These are phyloP conservation scores for Neospora caninum DNA, from an alignment of 169 alveolate species.

Conservation along the genomic window DNA sequence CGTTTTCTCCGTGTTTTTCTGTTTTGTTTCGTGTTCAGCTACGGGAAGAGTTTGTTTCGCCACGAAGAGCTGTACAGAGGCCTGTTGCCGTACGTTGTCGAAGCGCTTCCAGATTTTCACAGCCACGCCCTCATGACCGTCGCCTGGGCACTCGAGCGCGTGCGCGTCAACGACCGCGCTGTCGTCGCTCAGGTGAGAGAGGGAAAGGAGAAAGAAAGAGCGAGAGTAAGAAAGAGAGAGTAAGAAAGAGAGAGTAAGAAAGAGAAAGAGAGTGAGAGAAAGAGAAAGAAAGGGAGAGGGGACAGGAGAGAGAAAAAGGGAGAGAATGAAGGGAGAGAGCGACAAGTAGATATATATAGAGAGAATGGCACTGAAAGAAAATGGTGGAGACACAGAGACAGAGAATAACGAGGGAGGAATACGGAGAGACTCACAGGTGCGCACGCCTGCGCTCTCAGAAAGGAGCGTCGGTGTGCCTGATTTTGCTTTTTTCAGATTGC, in stretches of 20 bases:
- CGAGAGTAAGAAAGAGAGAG: too few species aligned
- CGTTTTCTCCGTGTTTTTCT: neutral
- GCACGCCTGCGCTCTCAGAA: neutral
- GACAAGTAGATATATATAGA: too few species aligned
- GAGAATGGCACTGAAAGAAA: too few species aligned
- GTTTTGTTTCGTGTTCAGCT: constrained; percentile 50
- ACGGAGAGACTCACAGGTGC: neutral
- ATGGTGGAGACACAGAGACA: too few species aligned
- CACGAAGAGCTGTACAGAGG: constrained; percentile 74
- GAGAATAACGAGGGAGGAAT: too few species aligned
- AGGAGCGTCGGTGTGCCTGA: neutral
- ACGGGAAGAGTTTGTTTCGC: constrained; percentile 81
- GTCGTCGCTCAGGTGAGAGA: constrained; percentile 44
- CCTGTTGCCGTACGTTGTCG: constrained; percentile 71
- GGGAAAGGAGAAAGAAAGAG: too few species aligned
- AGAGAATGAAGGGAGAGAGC: too few species aligned
- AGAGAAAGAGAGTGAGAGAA: too few species aligned
- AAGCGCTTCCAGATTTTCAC: constrained; percentile 70
- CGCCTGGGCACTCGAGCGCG: constrained; percentile 83
- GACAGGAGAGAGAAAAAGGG: neutral
- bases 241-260: too few species aligned
- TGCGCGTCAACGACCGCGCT: constrained; percentile 66
- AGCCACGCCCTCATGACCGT: constrained; percentile 86
- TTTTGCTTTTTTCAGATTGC: constrained; percentile 30
- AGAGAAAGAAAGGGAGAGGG: neutral